Conservation (phyloP, 371 early-diverging fungal genomes). For the Cladochytrium tenue region DNA sequence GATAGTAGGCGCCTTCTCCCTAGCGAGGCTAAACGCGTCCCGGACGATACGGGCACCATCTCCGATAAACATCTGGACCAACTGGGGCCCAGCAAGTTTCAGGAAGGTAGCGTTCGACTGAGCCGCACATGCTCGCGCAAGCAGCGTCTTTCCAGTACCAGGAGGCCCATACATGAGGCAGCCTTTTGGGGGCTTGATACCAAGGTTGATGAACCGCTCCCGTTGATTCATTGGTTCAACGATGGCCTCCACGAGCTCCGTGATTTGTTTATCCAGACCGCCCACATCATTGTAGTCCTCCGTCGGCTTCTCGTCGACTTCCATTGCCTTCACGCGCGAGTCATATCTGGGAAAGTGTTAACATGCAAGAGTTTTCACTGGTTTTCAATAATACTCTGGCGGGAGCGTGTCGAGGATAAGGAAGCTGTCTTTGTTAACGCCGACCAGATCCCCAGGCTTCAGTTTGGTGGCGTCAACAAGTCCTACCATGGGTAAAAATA, state of each 20-base stretch:
- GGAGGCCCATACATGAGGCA: constrained; percentile 99
- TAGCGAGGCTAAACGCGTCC: constrained; percentile 98
- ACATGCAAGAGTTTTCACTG: not conserved
- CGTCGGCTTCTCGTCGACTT: constrained; percentile 99
- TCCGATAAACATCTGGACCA: constrained; percentile 99
- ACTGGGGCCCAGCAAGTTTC: constrained; percentile 97
- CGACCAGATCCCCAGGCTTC: constrained; percentile 98
- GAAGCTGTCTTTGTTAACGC: constrained; percentile 99
- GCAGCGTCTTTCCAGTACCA: constrained; percentile 90
- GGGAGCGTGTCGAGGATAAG: constrained; percentile 98
- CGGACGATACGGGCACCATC: constrained; percentile 99
- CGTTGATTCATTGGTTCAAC: constrained; percentile 98
- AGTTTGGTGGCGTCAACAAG: constrained; percentile 91
- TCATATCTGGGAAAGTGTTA: constrained; percentile 73
- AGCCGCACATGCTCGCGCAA: constrained; percentile 98
- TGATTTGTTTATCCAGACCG: constrained; percentile 98
- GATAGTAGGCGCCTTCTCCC: constrained; percentile 98
- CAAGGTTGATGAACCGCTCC: constrained; percentile 94
- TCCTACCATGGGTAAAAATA: constrained; percentile 97
- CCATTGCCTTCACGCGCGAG: constrained; percentile 99
- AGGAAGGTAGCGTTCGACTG: constrained; percentile 96
- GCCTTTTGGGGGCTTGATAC: constrained; percentile 98
- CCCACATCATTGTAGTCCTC: constrained; percentile 99
- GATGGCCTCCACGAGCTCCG: constrained; percentile 98
- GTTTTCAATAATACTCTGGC: constrained; percentile 70